Conservation (phyloP, 2,329 filamentous ascomycete species). For the Kalaharituber pfeilii region DNA sequence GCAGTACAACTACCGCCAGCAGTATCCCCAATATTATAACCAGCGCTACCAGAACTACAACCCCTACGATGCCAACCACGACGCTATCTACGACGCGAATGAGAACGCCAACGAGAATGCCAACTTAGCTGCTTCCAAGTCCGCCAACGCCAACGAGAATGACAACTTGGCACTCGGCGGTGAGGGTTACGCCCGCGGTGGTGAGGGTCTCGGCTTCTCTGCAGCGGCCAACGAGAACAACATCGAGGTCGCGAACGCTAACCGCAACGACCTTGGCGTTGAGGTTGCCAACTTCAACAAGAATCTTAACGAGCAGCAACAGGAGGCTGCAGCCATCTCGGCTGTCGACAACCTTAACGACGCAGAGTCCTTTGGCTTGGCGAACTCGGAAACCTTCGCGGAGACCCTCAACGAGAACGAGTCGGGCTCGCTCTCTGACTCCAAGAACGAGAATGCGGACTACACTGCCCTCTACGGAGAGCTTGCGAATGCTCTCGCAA, state of each 20-base stretch:
- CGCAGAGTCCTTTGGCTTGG: conserved; percentile 4
- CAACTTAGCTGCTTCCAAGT: conserved; percentile 17
- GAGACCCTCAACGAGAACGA: conserved; percentile 19
- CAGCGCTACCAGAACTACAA: conserved; percentile 3
- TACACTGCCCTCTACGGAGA: conserved; percentile 20
- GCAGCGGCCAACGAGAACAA: conserved; percentile 20
- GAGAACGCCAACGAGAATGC: conserved; percentile 1
- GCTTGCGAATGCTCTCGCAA: conserved; percentile 9
- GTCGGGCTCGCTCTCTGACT: conserved; percentile 14
- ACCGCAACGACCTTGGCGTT: conserved; percentile 20
- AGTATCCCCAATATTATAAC: neutral
- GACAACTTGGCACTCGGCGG: conserved; percentile 19
- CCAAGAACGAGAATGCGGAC: conserved; percentile 16
- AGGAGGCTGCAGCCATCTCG: conserved; percentile 17
- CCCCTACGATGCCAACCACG: neutral
- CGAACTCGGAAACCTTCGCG: conserved; percentile 8
- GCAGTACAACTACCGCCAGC: conserved; percentile 1
- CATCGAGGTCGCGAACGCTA: conserved; percentile 21
- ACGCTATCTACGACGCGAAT: conserved; percentile 1
- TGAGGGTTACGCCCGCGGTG: conserved; percentile 18
- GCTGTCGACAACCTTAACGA: conserved; percentile 18
- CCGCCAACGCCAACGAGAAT: conserved; percentile 21
- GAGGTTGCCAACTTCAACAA: conserved; percentile 21
- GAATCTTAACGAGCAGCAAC: conserved; percentile 19
- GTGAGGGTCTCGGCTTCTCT: conserved; percentile 18